Evolutionary conservation across 352 stramenopile genomes (phyloP), one percentile per base, ranked within the genome.

Genomic region (Halophytophthora polymorphica): DNA sequence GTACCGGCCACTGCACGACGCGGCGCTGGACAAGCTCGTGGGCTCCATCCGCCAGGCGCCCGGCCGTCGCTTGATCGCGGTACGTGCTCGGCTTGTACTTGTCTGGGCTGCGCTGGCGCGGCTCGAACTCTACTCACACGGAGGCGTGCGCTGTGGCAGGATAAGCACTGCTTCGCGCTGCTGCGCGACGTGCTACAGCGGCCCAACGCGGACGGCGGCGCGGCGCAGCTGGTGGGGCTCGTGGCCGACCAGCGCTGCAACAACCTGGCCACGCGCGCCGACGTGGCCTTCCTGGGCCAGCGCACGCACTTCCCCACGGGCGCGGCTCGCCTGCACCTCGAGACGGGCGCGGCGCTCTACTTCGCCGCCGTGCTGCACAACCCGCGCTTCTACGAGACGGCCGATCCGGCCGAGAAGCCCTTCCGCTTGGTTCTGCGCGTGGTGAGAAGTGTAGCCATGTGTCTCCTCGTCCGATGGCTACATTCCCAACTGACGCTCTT

Each of bases 1-100:
- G 47, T 83, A 84, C 33, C 70, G 75, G 0, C 72, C 75, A 14
- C 61, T 86, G 38, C 75, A 84, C 44, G 58, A 83, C 29, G 15
- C 15, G 10, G 33, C 52, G 19, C 45, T 86, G 44, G 56, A 84
- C 44, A 34, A 56, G n/a, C 43, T 86, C 17, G 68, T 75, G 31
- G 43, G 58, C 4, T 37, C 50, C 25, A 71, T 80, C 29, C 71
- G 75, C 22, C 18, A 51, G 2, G 65, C 55, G 12, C 59, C 64
- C 1, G 49, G 53, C 4, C 68, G 72, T 10, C 44, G 58, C 0
- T 58, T 86, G n/a, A 48, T 86, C n/a, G 58, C 59, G 41, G 75
- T 86, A 40, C 17, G 71, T 61, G 7, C 35, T 17, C n/a, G n/a
- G n/a, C n/a, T n/a, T 40, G 35, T n/a, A 40, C 35, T 14, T 17